Evolutionary conservation across 345 rosid species (phyloP).

Genomic region (Sonneratia alba): DNA sequence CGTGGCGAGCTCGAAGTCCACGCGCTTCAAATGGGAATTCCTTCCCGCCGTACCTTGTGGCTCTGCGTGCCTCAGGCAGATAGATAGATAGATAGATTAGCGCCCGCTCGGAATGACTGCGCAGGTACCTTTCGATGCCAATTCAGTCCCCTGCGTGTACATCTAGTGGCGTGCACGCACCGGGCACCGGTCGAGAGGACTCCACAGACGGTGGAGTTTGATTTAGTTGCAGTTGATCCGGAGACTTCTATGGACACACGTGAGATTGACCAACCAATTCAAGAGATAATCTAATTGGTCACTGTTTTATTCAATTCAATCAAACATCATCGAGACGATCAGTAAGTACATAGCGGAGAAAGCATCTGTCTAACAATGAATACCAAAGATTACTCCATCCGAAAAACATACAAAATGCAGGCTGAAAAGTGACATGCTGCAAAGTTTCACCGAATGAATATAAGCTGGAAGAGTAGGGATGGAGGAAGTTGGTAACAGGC

Average conservation of each 20-base stretch:
- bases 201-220: too few species aligned
- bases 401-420: neutral
- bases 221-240: too few species aligned
- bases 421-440: neutral
- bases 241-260: too few species aligned
- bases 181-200: too few species aligned
- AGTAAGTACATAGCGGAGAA: too few species aligned
- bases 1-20: slow-evolving; percentile 53
- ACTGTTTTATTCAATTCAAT: too few species aligned
- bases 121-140: slow-evolving; percentile 20
- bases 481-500: neutral
- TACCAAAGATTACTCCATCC: too few species aligned
- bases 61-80: slow-evolving; percentile 16
- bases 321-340: too few species aligned
- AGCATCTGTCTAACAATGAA: too few species aligned
- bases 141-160: neutral
- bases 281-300: too few species aligned
- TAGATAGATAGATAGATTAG: slow-evolving; percentile 5
- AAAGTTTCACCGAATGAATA: neutral
- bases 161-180: too few species aligned
- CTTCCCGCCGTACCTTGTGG: neutral
- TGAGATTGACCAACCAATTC: too few species aligned
- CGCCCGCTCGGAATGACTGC: slow-evolving; percentile 52
- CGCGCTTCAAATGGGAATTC: slow-evolving; percentile 28
- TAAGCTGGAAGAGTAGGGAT: neutral